Conservation (phyloP, 169 alveolate species). For the Cryptosporidium canis region DNA sequence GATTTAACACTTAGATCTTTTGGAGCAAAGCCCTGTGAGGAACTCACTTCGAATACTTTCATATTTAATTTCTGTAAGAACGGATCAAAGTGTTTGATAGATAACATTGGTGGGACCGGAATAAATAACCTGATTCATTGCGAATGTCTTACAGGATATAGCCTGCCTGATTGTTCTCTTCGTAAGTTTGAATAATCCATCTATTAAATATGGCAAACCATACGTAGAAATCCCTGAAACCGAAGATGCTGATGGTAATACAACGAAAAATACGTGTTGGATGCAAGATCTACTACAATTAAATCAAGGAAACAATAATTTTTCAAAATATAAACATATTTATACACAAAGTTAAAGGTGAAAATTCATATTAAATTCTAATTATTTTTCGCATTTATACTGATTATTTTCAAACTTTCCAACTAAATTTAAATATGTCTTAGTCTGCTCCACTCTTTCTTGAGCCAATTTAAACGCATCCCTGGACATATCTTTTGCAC, state of each 20-base stretch:
- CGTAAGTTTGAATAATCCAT: conserved; percentile 15
- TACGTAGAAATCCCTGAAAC: conserved; percentile 47
- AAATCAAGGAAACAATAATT: conserved; percentile 29
- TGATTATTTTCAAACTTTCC: conserved; percentile 6
- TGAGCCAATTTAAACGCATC: conserved; percentile 26
- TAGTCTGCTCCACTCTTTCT: conserved; percentile 23
- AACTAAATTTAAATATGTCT: conserved; percentile 2
- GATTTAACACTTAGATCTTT: neutral
- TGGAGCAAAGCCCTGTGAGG: conserved; percentile 7
- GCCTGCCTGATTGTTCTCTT: conserved; percentile 65
- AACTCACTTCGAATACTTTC: conserved; percentile 6
- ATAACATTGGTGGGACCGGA: conserved; percentile 18
- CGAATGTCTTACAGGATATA: conserved; percentile 41
- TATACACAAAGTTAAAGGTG: neutral
- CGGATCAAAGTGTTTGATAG: conserved; percentile 42
- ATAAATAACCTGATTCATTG: conserved; percentile 35
- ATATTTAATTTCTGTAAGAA: conserved; percentile 27
- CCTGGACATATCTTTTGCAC: conserved; percentile 63
- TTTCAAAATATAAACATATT: conserved; percentile 40
- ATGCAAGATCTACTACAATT: conserved; percentile 51
- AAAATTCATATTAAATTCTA: neutral
- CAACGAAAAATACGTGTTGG: conserved; percentile 68
- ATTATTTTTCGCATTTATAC: neutral
- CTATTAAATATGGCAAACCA: neutral
- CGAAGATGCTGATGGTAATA: conserved; percentile 13